Base-by-base conservation (phyloP, 768 basidiomycete species). In the Boletus huronensis region DNA sequence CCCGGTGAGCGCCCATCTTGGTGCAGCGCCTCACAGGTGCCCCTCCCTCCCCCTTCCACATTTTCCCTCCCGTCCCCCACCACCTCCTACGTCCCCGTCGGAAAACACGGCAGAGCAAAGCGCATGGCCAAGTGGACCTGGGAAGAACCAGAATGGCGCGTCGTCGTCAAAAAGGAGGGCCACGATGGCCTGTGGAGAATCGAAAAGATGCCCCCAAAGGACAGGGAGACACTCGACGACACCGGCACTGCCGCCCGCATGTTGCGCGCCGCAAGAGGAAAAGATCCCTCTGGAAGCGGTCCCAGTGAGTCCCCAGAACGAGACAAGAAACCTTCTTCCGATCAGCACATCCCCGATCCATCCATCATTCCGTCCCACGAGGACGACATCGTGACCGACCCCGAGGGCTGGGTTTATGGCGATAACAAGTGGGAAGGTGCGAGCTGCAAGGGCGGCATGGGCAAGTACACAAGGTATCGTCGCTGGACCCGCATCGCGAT, bases 371-470 rank as follows among this genome's bases (percentile, higher is more conserved):
- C 50, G 36, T 64, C 67, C 3, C 71, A 72, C 16, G 78, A 79
- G 2, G 81, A 83, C 50, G 81, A 85, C 41, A 72, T 75, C 28
- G 66, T 74, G 35, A 96, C 93, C 2, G 94, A 98, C 66, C 66
- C 77, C 4, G 92, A 95, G 56, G 94, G 94, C 5, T 98, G 94
- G 94, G 80, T 93, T 6, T 97, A 93, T 64, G 88, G 85, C 2
- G 94, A 95, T 61, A 98, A 98, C 69, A 96, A 97, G 68, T 98
- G 94, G 94, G 93, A 97, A 65, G 79, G 75, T 19, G 76, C 80
- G 42, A 85, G 83, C 50, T 75, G 76, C 52, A 88, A 85, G 60
- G 90, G 91, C 45, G 91, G 92, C 6, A 81, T 95, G 74, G 89
- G 93, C 69, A 94, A 94, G 85, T 95, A 90, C 69, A 96, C 93